Percentiles rank a stretch among this genome's conserved stretches.
Conservation (phyloP, 352 stramenopile genomes). For the Aphanomyces stellatus region DNA sequence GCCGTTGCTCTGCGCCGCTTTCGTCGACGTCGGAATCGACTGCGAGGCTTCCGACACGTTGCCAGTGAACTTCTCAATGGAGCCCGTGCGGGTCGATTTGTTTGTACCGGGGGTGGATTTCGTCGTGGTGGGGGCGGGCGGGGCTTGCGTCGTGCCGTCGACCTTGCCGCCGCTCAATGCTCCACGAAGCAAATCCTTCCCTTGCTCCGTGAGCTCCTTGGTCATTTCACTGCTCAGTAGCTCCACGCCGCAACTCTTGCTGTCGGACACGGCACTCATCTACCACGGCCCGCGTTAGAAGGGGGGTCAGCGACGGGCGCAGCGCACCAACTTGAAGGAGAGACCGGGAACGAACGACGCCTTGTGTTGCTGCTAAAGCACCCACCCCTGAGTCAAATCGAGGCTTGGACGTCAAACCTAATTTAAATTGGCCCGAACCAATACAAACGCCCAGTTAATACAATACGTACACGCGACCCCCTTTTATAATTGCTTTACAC, state of each 20-base stretch:
- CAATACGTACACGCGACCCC: no score
- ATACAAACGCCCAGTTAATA: no score
- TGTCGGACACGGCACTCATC: not conserved
- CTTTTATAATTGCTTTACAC: no score
- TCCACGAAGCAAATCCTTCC: not conserved
- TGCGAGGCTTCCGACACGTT: not conserved
- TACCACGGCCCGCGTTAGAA: no score
- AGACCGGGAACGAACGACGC: not conserved
- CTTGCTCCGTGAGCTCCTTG: slow-evolving; percentile 5
- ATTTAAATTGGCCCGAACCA: not conserved
- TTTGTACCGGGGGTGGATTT: not conserved
- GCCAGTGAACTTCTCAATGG: not conserved
- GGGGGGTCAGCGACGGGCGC: no score
- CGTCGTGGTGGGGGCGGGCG: not conserved
- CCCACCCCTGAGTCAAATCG: no score
- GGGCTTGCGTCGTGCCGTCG: not conserved
- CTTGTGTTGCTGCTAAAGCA: not conserved
- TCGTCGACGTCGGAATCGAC: not conserved
- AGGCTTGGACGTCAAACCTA: not conserved
- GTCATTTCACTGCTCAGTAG: not conserved
- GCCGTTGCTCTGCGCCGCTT: not conserved
- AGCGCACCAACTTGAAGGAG: not conserved
- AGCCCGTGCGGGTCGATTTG: not conserved
- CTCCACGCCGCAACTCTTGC: not conserved
- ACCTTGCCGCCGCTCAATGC: not conserved